Evolutionary conservation across 2,329 filamentous ascomycete species (phyloP).

Genomic region (Clonostachys chloroleuca): DNA sequence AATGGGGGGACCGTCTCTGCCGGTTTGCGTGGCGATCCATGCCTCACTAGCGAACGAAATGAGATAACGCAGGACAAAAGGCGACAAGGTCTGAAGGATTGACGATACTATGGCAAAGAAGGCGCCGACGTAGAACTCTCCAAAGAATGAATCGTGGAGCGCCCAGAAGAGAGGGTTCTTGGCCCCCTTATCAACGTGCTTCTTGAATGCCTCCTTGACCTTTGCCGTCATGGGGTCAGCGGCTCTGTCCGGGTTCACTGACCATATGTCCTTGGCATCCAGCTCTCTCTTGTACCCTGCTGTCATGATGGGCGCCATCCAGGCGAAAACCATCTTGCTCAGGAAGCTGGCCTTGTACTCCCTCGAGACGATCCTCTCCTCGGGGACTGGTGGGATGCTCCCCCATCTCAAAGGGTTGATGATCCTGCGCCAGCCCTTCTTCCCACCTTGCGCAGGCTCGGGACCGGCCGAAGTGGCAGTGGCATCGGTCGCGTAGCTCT

Average conservation of each 20-base stretch:
- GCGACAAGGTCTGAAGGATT: conserved; percentile 74
- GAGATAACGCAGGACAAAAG: conserved; percentile 80
- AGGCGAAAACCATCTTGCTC: conserved; percentile 77
- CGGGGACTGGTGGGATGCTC: conserved; percentile 47
- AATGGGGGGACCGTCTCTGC: conserved; percentile 58
- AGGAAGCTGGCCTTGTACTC: conserved; percentile 73
- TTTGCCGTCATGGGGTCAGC: conserved; percentile 65
- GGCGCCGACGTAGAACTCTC: conserved; percentile 84
- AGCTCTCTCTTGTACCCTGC: conserved; percentile 83
- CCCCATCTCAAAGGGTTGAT: conserved; percentile 61
- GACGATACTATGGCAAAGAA: conserved; percentile 69
- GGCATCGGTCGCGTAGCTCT: conserved; percentile 49
- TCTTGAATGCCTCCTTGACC: conserved; percentile 65
- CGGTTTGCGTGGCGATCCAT: conserved; percentile 56
- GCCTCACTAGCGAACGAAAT: conserved; percentile 82
- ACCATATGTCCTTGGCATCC: conserved; percentile 82
- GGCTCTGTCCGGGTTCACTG: conserved; percentile 75
- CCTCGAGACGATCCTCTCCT: conserved; percentile 48
- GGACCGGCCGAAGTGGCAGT: conserved; percentile 40
- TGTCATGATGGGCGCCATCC: conserved; percentile 85
- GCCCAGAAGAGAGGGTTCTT: conserved; percentile 75
- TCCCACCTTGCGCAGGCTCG: conserved; percentile 20
- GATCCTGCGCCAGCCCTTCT: conserved; percentile 57
- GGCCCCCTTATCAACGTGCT: conserved; percentile 61
- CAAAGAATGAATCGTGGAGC: conserved; percentile 79